Evolutionary conservation across 345 rosid genomes (phyloP).

Genomic region (Crucihimalaya himalaica): DNA sequence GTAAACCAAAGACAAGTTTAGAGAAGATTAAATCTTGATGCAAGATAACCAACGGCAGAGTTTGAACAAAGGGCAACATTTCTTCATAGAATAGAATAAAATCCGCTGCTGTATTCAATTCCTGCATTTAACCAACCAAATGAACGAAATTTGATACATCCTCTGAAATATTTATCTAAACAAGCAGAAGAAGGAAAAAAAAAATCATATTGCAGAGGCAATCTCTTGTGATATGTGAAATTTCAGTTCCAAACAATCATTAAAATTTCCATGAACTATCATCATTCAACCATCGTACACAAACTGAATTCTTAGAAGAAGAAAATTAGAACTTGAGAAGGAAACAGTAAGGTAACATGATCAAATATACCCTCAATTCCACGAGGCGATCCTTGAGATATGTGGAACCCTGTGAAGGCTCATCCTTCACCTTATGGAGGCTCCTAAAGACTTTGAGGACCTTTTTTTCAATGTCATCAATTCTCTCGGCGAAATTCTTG

Average conservation of each 20-base stretch:
- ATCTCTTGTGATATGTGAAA: too few species aligned
- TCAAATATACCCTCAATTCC: constrained; percentile 69
- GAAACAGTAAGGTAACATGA: not conserved
- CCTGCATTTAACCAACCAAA: constrained; percentile 47
- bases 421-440: constrained; percentile 56
- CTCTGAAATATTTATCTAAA: too few species aligned
- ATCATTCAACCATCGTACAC: too few species aligned
- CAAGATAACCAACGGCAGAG: constrained; percentile 53
- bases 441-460: constrained; percentile 54
- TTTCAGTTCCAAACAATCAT: too few species aligned
- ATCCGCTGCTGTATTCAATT: constrained; percentile 75
- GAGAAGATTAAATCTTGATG: constrained; percentile 67
- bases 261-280: too few species aligned
- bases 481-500: constrained; percentile 55
- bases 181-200: too few species aligned
- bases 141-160: not conserved
- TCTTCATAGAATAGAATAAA: constrained; percentile 73
- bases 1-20: constrained; percentile 62
- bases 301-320: not conserved
- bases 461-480: constrained; percentile 53
- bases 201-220: too few species aligned
- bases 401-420: constrained; percentile 76
- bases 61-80: constrained; percentile 68
- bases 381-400: constrained; percentile 68
- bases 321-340: not conserved